phyloP scores from a whole-genome alignment of 2,329 filamentous ascomycete species.

The Clonostachys sp. region DNA sequence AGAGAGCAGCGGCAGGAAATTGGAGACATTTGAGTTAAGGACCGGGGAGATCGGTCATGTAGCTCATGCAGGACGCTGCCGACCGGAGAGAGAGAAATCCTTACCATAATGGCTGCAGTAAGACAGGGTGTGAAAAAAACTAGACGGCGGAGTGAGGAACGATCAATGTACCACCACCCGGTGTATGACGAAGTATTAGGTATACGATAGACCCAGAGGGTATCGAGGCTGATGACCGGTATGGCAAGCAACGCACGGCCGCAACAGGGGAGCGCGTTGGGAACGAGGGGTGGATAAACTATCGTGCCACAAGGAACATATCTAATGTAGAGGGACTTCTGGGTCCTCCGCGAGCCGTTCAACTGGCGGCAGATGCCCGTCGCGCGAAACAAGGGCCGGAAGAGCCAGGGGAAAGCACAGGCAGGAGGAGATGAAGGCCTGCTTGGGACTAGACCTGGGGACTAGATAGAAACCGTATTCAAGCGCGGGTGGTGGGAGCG shows the following conservation, averaged over 20 bases:
- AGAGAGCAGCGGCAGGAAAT: background rate
- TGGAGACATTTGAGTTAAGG: conserved; percentile 8
- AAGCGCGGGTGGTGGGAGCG: background rate
- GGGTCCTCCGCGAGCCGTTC: background rate
- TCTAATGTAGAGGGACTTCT: background rate
- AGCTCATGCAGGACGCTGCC: conserved; percentile 36
- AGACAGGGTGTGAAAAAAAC: conserved; percentile 28
- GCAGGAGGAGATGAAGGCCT: background rate
- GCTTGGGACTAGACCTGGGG: background rate
- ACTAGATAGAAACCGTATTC: background rate
- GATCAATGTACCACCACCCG: conserved; percentile 25
- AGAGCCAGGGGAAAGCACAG: background rate
- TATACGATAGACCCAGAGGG: conserved; percentile 25
- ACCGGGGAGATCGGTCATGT: conserved; percentile 27
- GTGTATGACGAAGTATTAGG: conserved; percentile 22
- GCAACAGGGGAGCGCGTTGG: conserved; percentile 3
- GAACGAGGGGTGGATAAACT: conserved; percentile 23
- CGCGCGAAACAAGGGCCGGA: background rate
- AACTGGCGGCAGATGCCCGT: too few relatives aligned
- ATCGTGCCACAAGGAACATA: conserved; percentile 23
- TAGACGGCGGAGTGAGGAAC: conserved; percentile 21
- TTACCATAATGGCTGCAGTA: conserved; percentile 44
- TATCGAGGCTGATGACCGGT: conserved; percentile 11
- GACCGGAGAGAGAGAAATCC: conserved; percentile 25
- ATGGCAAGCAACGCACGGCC: background rate